Percentiles rank a stretch among this genome's conserved stretches.
phyloP scores from a whole-genome alignment of 441 rosid species.

The Metrosideros polymorpha region DNA sequence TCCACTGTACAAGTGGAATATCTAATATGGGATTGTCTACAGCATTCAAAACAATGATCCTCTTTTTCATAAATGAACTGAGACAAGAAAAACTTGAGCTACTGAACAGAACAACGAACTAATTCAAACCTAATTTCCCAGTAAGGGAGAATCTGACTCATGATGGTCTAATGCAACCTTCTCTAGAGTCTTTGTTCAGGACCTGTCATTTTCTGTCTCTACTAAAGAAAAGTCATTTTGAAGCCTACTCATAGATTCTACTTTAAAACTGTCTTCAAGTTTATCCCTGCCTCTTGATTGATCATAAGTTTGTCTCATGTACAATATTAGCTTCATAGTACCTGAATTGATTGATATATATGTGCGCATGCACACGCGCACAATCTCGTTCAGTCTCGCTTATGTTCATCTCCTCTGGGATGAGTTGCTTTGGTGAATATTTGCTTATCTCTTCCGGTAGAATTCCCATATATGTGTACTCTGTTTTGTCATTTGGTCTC shows the following conservation, averaged over 20 bases:
- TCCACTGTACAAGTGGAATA: not conserved
- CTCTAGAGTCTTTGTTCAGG: not conserved
- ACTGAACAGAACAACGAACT: not conserved
- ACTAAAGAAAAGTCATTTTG: not conserved
- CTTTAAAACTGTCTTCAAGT: not conserved
- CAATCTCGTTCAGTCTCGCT: not conserved
- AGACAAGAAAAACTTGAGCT: not conserved
- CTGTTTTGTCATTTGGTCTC: not conserved
- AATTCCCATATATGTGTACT: not conserved
- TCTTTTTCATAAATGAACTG: not conserved
- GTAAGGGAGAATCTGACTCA: not conserved
- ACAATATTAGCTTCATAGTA: no score
- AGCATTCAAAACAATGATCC: not conserved
- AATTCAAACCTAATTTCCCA: not conserved
- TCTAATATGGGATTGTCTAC: not conserved
- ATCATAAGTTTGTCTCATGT: not conserved
- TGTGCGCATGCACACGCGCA: not conserved
- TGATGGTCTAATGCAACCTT: not conserved
- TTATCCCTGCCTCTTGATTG: not conserved
- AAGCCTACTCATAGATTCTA: not conserved
- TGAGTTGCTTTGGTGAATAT: not conserved
- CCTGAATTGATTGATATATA: not conserved
- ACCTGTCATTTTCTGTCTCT: rapidly evolving
- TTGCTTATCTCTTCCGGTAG: not conserved
- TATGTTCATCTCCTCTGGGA: not conserved